These are phyloP conservation scores for Globisporangium camurandrum DNA, from an alignment of 352 stramenopile genomes.

Conservation along the genomic window DNA sequence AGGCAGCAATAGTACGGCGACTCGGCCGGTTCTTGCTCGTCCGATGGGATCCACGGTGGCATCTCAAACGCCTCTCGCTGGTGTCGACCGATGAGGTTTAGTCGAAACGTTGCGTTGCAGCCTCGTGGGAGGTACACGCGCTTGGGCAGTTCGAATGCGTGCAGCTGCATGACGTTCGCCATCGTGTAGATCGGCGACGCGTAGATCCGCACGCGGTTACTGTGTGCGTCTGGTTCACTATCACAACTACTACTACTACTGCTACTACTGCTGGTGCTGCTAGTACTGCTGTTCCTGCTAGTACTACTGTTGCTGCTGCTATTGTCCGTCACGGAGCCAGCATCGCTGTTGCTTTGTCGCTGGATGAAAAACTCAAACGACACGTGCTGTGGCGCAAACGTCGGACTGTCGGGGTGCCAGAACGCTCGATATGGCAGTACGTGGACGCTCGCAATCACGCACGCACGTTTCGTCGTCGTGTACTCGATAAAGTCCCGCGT, in stretches of 20 bases:
- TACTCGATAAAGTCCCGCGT: slow-evolving; percentile 64
- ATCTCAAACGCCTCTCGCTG: slow-evolving; percentile 46
- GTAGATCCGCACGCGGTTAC: slow-evolving; percentile 15
- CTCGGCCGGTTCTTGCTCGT: slow-evolving; percentile 23
- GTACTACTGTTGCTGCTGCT: slow-evolving; percentile 1
- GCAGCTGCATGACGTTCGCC: slow-evolving; percentile 59
- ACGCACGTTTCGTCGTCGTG: slow-evolving; percentile 26
- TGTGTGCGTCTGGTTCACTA: too few species aligned
- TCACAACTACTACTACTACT: too few species aligned
- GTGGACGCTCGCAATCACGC: slow-evolving; percentile 37
- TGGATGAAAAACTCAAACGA: slow-evolving; percentile 49
- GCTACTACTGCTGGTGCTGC: too few species aligned
- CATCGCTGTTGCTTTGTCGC: too few species aligned
- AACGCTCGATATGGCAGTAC: slow-evolving; percentile 73
- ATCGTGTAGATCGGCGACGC: slow-evolving; percentile 47
- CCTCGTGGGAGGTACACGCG: slow-evolving; percentile 38
- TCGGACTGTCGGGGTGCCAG: slow-evolving; percentile 65
- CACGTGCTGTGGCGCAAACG: slow-evolving; percentile 48
- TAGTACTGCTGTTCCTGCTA: too few species aligned
- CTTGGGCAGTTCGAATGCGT: slow-evolving; percentile 42
- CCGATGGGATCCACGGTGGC: slow-evolving; percentile 35
- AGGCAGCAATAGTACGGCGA: slow-evolving; percentile 71
- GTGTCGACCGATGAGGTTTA: slow-evolving; percentile 54
- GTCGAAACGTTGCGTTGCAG: slow-evolving; percentile 23
- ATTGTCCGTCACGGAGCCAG: not conserved